A percentile compares a stretch with the other conserved stretches of the same genome.
These are phyloP conservation scores for Tricholoma bakamatsutake DNA, from an alignment of 768 basidiomycete species.

Conservation along the genomic window DNA sequence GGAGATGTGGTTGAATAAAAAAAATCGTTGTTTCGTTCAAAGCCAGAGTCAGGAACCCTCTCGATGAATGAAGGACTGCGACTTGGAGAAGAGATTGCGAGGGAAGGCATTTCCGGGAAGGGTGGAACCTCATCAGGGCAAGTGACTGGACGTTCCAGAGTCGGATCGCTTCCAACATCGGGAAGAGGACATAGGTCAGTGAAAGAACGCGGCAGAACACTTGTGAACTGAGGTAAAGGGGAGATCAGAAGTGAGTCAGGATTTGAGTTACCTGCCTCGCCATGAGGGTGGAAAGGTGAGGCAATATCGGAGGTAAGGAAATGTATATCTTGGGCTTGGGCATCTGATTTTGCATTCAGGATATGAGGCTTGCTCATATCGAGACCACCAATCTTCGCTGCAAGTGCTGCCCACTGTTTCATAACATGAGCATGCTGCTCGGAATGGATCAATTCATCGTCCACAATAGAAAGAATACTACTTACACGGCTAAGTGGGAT, in stretches of 20 bases:
- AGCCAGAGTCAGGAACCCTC: background rate
- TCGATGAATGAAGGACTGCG: constrained; percentile 4
- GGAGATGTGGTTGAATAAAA: constrained; percentile 9
- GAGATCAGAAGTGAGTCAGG: constrained; percentile 33
- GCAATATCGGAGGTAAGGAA: constrained; percentile 24
- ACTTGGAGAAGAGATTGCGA: constrained; percentile 4
- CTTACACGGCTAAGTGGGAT: constrained; percentile 26
- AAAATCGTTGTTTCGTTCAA: constrained; percentile 7
- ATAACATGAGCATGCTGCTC: background rate
- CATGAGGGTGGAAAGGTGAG: constrained; percentile 24
- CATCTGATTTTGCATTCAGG: constrained; percentile 2
- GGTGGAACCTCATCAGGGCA: constrained; percentile 9
- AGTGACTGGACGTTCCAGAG: constrained; percentile 15
- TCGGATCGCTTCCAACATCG: constrained; percentile 22
- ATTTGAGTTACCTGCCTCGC: constrained; percentile 25
- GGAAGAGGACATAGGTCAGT: constrained; percentile 28
- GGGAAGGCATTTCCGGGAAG: constrained; percentile 2
- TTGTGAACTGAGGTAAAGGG: constrained; percentile 38
- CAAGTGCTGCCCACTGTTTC: background rate
- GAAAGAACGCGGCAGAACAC: constrained; percentile 23
- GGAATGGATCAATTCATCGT: background rate
- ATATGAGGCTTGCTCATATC: background rate
- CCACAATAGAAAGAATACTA: background rate
- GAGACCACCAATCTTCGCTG: background rate
- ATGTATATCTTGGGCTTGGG: background rate